A percentile compares a stretch with the other conserved stretches of the same genome.
These are phyloP conservation scores for Prunus yedoensis DNA, from an alignment of 331 rosid species.

Conservation along the genomic window DNA sequence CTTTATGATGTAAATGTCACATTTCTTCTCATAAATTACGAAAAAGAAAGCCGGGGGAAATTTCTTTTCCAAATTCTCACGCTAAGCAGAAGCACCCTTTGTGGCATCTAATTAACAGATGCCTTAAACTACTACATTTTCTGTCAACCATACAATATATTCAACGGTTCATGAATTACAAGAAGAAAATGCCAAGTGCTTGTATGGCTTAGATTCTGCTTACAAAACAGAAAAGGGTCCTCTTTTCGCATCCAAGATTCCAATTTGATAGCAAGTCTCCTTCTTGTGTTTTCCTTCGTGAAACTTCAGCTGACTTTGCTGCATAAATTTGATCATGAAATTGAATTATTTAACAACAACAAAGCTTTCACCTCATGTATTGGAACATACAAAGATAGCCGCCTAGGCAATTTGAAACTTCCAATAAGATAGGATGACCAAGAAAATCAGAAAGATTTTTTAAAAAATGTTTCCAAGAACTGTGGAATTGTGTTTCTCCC, in stretches of 20 bases:
- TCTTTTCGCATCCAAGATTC: constrained; percentile 24
- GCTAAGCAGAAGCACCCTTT: too few species aligned
- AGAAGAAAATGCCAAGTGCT: constrained; percentile 21
- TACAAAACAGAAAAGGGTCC: constrained; percentile 3
- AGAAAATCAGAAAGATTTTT: background rate
- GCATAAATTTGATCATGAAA: background rate
- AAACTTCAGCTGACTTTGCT: background rate
- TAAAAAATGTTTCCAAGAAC: background rate
- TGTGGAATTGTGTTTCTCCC: constrained; percentile 14
- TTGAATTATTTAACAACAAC: background rate
- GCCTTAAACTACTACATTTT: too few species aligned
- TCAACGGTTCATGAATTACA: constrained; percentile 19
- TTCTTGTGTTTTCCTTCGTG: constrained; percentile 14
- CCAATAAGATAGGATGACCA: background rate
- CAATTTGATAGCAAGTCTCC: background rate
- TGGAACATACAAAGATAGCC: background rate
- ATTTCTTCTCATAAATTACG: too few species aligned
- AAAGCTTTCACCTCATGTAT: background rate
- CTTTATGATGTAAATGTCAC: too few species aligned
- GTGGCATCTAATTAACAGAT: background rate
- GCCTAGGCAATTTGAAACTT: background rate
- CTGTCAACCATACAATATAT: background rate
- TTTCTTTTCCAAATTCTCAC: background rate
- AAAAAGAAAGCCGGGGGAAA: too few species aligned
- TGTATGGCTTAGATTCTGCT: constrained; percentile 17